A percentile compares a stretch with the other conserved stretches of the same genome.
These are phyloP conservation scores for Aspergillus costaricaensis DNA, from an alignment of 2,329 filamentous ascomycete genomes.

Conservation along the genomic window DNA sequence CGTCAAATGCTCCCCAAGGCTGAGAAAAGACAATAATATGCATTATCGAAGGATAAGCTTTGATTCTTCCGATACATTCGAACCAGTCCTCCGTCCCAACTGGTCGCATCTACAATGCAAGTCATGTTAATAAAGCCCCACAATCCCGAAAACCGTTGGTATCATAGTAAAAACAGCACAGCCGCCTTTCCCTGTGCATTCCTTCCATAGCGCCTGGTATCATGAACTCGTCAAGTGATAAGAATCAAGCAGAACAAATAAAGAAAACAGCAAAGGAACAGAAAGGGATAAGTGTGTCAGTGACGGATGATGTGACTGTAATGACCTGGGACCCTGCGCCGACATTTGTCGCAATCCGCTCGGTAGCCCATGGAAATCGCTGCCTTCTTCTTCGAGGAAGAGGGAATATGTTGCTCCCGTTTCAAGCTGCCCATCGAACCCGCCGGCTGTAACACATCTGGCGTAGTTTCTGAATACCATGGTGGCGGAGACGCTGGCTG, in stretches of 20 bases:
- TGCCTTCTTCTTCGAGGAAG: conserved; percentile 41
- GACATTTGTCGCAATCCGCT: conserved; percentile 76
- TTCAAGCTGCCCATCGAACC: neutral
- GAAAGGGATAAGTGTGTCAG: conserved; percentile 19
- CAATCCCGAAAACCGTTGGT: neutral
- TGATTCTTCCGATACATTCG: neutral
- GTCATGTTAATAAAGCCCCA: neutral
- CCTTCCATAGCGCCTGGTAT: neutral
- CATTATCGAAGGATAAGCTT: neutral
- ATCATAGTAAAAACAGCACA: neutral
- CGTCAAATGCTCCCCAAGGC: no score
- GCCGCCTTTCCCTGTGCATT: neutral
- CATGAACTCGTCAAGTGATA: neutral
- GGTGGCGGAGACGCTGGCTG: conserved; percentile 8
- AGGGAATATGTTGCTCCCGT: neutral
- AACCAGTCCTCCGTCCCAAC: neutral
- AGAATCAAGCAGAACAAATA: neutral
- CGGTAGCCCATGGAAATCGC: conserved; percentile 78
- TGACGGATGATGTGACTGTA: conserved; percentile 72
- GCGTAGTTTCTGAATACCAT: neutral
- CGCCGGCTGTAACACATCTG: conserved; percentile 8
- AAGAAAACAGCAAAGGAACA: neutral
- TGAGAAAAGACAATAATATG: neutral
- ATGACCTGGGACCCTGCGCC: conserved; percentile 72
- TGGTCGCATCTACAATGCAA: neutral